These are phyloP conservation scores for Diospyros kaki DNA, from an alignment of 148 eudicot species.

Conservation along the genomic window DNA sequence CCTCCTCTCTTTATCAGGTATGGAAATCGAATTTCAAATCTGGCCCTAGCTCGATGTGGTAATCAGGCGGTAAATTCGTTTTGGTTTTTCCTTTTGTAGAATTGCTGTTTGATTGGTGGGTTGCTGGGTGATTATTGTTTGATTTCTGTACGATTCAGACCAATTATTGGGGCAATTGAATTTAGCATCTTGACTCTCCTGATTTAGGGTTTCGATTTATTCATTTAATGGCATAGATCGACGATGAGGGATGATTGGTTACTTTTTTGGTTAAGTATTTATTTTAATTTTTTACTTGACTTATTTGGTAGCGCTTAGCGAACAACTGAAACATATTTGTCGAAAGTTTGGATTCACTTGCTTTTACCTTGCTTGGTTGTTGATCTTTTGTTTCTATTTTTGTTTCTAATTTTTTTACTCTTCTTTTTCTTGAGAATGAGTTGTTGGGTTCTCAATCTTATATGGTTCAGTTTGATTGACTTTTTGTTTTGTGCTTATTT, in stretches of 20 bases:
- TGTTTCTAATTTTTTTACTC: neutral
- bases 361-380: neutral
- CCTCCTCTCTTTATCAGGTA: conserved; percentile 10
- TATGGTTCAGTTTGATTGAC: conserved; percentile 8
- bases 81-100: neutral
- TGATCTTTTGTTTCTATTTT: neutral
- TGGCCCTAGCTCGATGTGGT: neutral
- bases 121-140: neutral
- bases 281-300: neutral
- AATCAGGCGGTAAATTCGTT: neutral
- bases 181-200: neutral
- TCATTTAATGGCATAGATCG: neutral
- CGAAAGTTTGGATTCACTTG: neutral
- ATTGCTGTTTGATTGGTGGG: neutral
- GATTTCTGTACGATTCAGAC: neutral
- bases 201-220: conserved; percentile 6
- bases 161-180: neutral
- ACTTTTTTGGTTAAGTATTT: neutral
- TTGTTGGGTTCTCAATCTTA: neutral
- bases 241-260: neutral
- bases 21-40: neutral
- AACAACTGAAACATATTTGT: neutral
- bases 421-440: no score
- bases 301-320: neutral
- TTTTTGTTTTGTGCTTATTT: conserved; percentile 2